Evolutionary conservation across 495 filamentous ascomycete genomes (phyloP).

Genomic region (Aspergillus cristatus): DNA sequence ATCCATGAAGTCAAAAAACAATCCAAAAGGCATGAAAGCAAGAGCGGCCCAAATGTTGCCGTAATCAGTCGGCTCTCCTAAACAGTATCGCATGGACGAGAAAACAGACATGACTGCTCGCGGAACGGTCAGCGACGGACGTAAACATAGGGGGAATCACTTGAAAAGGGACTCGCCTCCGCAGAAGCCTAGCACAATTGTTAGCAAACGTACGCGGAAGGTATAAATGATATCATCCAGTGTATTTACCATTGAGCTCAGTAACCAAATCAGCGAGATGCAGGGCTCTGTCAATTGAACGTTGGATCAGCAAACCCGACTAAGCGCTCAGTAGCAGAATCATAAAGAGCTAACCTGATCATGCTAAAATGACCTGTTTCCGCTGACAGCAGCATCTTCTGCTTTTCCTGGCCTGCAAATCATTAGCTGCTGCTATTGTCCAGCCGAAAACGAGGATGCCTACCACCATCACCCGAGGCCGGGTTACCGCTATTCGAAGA

Average conservation of each 20-base stretch:
- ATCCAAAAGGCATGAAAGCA: slow-evolving; percentile 79
- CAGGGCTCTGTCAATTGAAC: slow-evolving; percentile 50
- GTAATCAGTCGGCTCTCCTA: slow-evolving; percentile 58
- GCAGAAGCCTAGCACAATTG: slow-evolving; percentile 36
- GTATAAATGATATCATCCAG: no score
- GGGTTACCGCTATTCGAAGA: slow-evolving; percentile 26
- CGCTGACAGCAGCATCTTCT: slow-evolving; percentile 69
- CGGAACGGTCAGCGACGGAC: slow-evolving; percentile 15
- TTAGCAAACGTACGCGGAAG: slow-evolving; percentile 7
- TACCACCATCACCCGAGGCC: slow-evolving; percentile 32
- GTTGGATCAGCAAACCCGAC: slow-evolving; percentile 7
- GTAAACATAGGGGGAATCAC: slow-evolving; percentile 1
- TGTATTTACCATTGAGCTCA: slow-evolving; percentile 71
- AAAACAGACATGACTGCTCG: slow-evolving; percentile 78
- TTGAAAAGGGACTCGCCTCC: slow-evolving; percentile 32
- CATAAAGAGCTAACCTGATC: slow-evolving; percentile 43
- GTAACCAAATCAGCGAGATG: slow-evolving; percentile 95
- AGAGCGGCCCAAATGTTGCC: slow-evolving; percentile 71
- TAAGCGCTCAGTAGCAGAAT: slow-evolving; percentile 1
- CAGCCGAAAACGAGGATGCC: no score
- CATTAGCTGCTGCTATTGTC: slow-evolving; percentile 13
- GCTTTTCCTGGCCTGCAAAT: slow-evolving; percentile 63
- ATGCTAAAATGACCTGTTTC: slow-evolving; percentile 73
- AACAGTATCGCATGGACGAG: slow-evolving; percentile 89
- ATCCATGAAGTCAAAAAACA: slow-evolving; percentile 99